Conservation (phyloP, 768 basidiomycete species). For the Mycena leptocephala region DNA sequence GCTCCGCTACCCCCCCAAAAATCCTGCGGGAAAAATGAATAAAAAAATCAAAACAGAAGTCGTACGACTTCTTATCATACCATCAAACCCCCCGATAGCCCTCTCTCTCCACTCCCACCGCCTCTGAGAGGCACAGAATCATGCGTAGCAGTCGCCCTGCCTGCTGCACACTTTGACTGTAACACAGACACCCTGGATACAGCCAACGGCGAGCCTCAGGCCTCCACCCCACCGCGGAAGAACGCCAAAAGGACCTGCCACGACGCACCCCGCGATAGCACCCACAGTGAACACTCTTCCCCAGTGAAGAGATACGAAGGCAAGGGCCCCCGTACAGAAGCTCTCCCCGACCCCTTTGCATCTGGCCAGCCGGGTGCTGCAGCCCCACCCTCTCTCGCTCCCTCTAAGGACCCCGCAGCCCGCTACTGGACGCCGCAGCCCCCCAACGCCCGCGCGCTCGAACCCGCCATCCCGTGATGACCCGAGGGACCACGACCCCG, state of each 20-base stretch:
- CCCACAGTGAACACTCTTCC: not conserved
- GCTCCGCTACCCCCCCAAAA: no score
- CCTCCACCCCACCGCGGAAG: not conserved
- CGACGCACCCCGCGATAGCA: not conserved
- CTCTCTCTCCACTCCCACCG: no score
- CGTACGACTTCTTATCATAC: no score
- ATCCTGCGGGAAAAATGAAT: no score
- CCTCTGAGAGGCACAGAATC: no score
- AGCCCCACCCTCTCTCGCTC: not conserved
- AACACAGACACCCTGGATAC: not conserved
- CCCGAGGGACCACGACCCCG: not conserved
- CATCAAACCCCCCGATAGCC: no score
- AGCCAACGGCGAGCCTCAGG: not conserved
- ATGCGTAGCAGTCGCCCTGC: no score
- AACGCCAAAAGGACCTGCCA: not conserved
- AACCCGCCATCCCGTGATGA: not conserved
- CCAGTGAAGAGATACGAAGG: not conserved
- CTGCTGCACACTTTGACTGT: no score
- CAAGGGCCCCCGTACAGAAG: not conserved
- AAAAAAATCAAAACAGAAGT: no score
- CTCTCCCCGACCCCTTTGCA: not conserved
- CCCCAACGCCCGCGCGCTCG: not conserved
- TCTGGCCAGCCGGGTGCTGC: not conserved
- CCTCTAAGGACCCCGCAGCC: not conserved
- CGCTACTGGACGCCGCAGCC: not conserved